phyloP scores from a whole-genome alignment of 352 stramenopile genomes.

The Pythium folliculosum region DNA sequence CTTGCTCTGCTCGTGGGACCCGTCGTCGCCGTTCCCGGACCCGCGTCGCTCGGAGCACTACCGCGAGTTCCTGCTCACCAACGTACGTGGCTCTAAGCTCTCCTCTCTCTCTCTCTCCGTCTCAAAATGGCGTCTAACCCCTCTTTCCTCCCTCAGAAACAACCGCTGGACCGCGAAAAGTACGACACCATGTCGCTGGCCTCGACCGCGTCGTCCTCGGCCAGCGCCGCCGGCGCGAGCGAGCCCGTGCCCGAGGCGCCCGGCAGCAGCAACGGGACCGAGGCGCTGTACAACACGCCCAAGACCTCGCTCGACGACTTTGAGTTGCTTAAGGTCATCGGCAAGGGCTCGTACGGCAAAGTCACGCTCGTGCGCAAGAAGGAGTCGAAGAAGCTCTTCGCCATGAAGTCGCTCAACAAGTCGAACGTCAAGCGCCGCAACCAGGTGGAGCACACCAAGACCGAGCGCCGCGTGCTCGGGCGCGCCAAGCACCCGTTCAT shows the following conservation, averaged over 20 bases:
- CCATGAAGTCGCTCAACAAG: slow-evolving; percentile 92
- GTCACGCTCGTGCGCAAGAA: slow-evolving; percentile 91
- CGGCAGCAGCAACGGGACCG: slow-evolving; percentile 37
- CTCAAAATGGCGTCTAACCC: too few species aligned
- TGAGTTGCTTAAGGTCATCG: slow-evolving; percentile 87
- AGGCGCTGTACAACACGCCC: slow-evolving; percentile 83
- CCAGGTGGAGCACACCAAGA: slow-evolving; percentile 97
- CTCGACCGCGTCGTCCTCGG: slow-evolving; percentile 37
- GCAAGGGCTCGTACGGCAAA: slow-evolving; percentile 88
- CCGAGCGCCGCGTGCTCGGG: slow-evolving; percentile 94
- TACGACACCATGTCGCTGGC: slow-evolving; percentile 21
- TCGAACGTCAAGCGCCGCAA: slow-evolving; percentile 92
- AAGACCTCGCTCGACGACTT: slow-evolving; percentile 91
- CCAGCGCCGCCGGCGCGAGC: slow-evolving; percentile 30
- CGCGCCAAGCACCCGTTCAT: slow-evolving; percentile 98
- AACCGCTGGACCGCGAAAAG: slow-evolving; percentile 55
- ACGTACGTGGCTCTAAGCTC: slow-evolving; percentile 63
- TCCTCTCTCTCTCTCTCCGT: too few species aligned
- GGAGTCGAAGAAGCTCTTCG: slow-evolving; percentile 88
- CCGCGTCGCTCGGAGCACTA: slow-evolving; percentile 72
- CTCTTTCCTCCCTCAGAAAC: slow-evolving; percentile 48
- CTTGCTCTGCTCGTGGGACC: slow-evolving; percentile 75
- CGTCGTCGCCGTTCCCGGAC: slow-evolving; percentile 58
- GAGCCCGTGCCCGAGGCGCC: slow-evolving; percentile 37
- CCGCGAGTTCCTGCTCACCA: slow-evolving; percentile 78